Evolutionary conservation across 2,329 filamentous ascomycete species (phyloP), one percentile per base, ranked within the genome.

Genomic region (Pseudomassariella vexata): DNA sequence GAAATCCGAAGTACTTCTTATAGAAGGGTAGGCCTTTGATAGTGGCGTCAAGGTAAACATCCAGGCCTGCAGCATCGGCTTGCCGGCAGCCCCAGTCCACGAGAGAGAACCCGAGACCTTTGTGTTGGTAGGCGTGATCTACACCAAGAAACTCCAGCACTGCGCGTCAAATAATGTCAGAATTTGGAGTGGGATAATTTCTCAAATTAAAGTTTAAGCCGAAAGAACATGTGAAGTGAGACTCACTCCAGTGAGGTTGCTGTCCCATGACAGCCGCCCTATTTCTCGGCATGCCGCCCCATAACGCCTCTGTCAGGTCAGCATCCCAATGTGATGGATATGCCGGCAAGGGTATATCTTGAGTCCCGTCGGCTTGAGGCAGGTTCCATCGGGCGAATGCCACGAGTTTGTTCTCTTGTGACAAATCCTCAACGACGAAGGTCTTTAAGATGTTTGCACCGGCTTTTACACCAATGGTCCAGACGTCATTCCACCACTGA

Each of bases 191-290:
- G 20, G 11, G 16, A n/a, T 14, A 7, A 14, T 19, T 12, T 19
- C 23, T 16, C 18, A 17, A 10, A 21, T 6, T 3, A 4, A 6
- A 6, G 4, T 20, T 12, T 2, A 32, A 32, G 8, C 7, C 9
- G 12, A 16, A 6, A 18, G 5, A 15, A 7, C 15, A 11, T n/a
- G n/a, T n/a, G n/a, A n/a, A n/a, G n/a, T n/a, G n/a, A n/a, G 15
- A 37, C 39, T 41, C 4, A 42, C 34, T 37, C 39, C 37, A 42
- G 28, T 42, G 39, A 4, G 34, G 32, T 11, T 19, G 30, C 18
- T 28, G 15, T 7, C 34, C 39, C 39, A 42, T 42, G 9, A 40
- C n/a, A 2, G 22, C 21, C 2, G 15, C 21, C 17, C 39, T 24
- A 19, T 24, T 40, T 11, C 18, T 32, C 5, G 37, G 32, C 37